Evolutionary conservation across 176 grass and related monocot genomes (phyloP).

Genomic region (Triticum turgidum): DNA sequence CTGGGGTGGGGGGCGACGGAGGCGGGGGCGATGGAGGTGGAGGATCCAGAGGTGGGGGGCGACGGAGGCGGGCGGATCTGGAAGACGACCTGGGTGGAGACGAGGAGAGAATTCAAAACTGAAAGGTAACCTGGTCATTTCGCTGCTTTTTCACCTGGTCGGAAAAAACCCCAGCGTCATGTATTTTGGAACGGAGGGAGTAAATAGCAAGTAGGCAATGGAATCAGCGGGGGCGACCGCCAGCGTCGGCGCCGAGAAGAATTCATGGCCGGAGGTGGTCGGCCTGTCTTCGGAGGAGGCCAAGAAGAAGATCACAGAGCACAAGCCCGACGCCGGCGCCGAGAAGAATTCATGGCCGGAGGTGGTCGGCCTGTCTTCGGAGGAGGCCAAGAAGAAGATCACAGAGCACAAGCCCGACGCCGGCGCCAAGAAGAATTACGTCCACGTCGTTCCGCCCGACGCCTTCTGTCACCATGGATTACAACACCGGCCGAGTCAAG

Average conservation of each 20-base stretch:
- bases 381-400: slow-evolving; percentile 50
- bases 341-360: slow-evolving; percentile 39
- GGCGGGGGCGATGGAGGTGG: too few species aligned
- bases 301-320: slow-evolving; percentile 43
- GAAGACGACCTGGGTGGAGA: too few species aligned
- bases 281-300: slow-evolving; percentile 41
- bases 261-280: slow-evolving; percentile 48
- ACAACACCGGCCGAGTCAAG: background rate
- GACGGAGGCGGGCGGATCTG: too few species aligned
- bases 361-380: slow-evolving; percentile 36
- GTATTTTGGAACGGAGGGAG: too few species aligned
- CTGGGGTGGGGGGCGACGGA: too few species aligned
- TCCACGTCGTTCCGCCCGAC: slow-evolving; percentile 27
- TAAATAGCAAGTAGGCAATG: slow-evolving; percentile 7
- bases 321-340: slow-evolving; percentile 4
- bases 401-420: slow-evolving; percentile 23
- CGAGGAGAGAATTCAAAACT: too few species aligned
- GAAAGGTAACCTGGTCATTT: too few species aligned
- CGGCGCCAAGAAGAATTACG: background rate
- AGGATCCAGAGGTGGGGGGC: too few species aligned
- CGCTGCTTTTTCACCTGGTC: too few species aligned
- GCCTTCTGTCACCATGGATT: slow-evolving; percentile 45
- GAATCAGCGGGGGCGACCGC: background rate
- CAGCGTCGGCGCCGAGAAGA: background rate
- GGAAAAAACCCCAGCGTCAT: too few species aligned